Evolutionary conservation across 257 asterid species (phyloP).

Genomic region (Lycium barbarum): DNA sequence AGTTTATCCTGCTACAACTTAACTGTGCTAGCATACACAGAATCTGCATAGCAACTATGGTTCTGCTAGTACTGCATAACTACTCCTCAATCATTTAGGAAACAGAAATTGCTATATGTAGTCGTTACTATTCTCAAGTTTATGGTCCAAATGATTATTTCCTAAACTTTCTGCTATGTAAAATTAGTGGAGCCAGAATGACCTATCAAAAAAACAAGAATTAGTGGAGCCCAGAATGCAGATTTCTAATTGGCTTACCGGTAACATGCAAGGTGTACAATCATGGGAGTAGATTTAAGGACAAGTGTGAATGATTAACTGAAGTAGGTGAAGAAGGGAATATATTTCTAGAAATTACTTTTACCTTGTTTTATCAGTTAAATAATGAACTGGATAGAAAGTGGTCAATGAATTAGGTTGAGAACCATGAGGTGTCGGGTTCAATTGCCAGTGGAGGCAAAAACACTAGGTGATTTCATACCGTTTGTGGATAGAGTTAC

Average conservation of each 20-base stretch:
- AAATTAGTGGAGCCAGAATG: neutral
- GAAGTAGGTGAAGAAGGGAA: neutral
- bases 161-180: neutral
- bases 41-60: neutral
- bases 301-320: neutral
- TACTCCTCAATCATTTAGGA: neutral
- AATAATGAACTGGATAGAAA: neutral
- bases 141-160: neutral
- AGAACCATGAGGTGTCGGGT: no score
- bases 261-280: neutral
- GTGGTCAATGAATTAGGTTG: no score
- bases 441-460: no score
- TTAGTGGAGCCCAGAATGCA: no score
- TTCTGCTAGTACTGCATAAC: neutral
- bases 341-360: neutral
- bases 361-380: neutral
- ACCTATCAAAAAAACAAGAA: no score
- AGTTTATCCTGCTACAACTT: neutral
- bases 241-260: no score
- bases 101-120: neutral
- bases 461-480: no score
- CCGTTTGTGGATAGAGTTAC: no score
- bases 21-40: neutral
- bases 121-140: neutral
- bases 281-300: neutral